Evolutionary conservation across 169 alveolate genomes (phyloP), one percentile per base, ranked within the genome.

Genomic region (Plasmodium reichenowi): DNA sequence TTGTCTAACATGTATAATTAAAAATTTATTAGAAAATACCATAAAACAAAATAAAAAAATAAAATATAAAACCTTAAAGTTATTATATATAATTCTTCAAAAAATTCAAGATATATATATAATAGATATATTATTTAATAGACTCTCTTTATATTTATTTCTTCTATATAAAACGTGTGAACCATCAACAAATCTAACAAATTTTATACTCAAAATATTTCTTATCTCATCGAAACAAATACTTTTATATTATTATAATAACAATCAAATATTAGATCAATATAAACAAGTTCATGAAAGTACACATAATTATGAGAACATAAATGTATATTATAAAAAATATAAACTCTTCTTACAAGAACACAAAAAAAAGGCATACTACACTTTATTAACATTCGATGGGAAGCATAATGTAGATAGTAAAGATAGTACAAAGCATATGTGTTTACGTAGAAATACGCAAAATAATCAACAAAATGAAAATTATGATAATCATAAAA

Each of bases 11-110:
- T 64, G 50, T 20, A 58, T 76, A 38, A 76, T 76, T 45, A 50
- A 52, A 50, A 76, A 20, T 5, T 20, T 76, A 24, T 29, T 76
- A 58, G 60, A 76, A 76, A 64, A 64, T 29, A 50, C 52, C 12
- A 64, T 76, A 13, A 64, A 76, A 8, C 48, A 76, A 76, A 76
- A 76, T 50, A 76, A 76, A 50, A 76, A 76, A 66, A 64, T 76
- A 8, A 76, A 76, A 64, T 63, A 64, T 29, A 63, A 76, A 50
- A 76, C 66, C 20, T 43, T 76, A 47, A 64, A 76, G 38, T 66
- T 76, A 20, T 47, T 76, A 4, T 59, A 64, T 32, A 3, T 63
- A 26, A 76, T 76, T 43, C 78, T 20, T 54, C 47, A 32, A 43
- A 76, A 76, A 59, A 76, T 76, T 13, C 56, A 76, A 20, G 67